A percentile compares a stretch with the other conserved stretches of the same genome.
These are phyloP conservation scores for Grigorovia jiainica DNA, from an alignment of 805 yeast genomes.

Conservation along the genomic window DNA sequence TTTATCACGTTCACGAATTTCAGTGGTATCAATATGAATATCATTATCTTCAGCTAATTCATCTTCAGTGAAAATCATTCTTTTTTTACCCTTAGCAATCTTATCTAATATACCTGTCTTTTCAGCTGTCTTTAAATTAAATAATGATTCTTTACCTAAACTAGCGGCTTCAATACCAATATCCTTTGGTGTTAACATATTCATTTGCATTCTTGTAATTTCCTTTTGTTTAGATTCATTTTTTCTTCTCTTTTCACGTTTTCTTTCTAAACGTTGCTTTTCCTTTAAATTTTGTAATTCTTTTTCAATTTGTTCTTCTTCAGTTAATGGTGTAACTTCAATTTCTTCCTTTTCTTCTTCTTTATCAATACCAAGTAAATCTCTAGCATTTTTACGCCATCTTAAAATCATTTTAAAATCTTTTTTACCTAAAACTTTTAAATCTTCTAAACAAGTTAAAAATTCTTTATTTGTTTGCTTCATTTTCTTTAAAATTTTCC, in stretches of 20 bases:
- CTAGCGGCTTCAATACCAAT: slow-evolving; percentile 89
- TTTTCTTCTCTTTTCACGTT: slow-evolving; percentile 72
- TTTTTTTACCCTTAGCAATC: slow-evolving; percentile 66
- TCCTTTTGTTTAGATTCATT: slow-evolving; percentile 85
- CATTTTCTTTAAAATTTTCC: slow-evolving; percentile 62
- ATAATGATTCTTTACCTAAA: slow-evolving; percentile 67
- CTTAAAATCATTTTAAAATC: slow-evolving; percentile 78
- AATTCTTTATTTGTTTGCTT: slow-evolving; percentile 74
- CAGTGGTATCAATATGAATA: slow-evolving; percentile 43
- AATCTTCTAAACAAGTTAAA: slow-evolving; percentile 75
- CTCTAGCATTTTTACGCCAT: slow-evolving; percentile 86
- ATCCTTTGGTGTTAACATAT: slow-evolving; percentile 86
- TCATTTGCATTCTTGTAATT: slow-evolving; percentile 85
- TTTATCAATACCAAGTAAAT: slow-evolving; percentile 53
- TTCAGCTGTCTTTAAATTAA: slow-evolving; percentile 77
- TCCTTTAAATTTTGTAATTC: slow-evolving; percentile 70
- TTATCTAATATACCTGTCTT: slow-evolving; percentile 74
- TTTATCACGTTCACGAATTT: slow-evolving; percentile 25
- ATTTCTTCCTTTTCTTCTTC: slow-evolving; percentile 42
- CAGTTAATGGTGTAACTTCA: slow-evolving; percentile 65
- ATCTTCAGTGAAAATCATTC: slow-evolving; percentile 47
- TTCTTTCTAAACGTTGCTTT: slow-evolving; percentile 56
- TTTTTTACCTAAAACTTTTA: slow-evolving; percentile 87
- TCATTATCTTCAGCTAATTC: slow-evolving; percentile 49
- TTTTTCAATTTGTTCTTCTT: slow-evolving; percentile 81